Conservation (phyloP, 129 eudicot genomes). For the Centaurea solstitialis region DNA sequence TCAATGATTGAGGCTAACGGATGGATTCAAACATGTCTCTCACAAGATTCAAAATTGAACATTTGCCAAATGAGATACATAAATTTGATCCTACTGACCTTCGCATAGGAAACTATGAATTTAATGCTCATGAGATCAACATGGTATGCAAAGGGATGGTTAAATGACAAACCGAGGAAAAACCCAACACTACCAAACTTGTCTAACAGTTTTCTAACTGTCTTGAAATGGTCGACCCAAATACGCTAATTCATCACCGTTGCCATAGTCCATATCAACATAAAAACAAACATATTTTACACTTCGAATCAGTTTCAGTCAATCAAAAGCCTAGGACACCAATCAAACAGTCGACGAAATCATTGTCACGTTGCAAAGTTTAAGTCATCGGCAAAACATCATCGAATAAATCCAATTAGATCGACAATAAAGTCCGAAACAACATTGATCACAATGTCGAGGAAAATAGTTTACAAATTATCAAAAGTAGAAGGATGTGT, state of each 20-base stretch:
- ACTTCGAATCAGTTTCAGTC: background rate
- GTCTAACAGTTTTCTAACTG: conserved; percentile 54
- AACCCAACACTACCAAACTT: conserved; percentile 62
- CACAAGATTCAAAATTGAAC: no score
- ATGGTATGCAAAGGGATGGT: conserved; percentile 36
- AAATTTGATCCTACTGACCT: no score
- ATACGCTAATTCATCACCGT: conserved; percentile 44
- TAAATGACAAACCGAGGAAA: conserved; percentile 75
- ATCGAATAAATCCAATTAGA: background rate
- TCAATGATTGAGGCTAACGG: no score
- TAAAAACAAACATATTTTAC: background rate
- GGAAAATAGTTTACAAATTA: background rate
- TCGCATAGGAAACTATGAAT: no score
- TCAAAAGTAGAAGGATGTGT: background rate
- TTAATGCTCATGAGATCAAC: no score
- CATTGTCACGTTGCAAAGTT: background rate
- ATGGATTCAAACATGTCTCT: no score
- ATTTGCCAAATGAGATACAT: no score
- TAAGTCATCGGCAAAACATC: background rate
- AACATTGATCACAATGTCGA: background rate
- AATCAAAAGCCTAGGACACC: background rate
- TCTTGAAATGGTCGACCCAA: conserved; percentile 38
- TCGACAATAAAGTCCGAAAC: background rate
- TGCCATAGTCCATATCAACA: conserved; percentile 26
- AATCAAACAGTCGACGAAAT: background rate